Conservation (phyloP, 2,329 filamentous ascomycete species). For the Verticillium albo-atrum region DNA sequence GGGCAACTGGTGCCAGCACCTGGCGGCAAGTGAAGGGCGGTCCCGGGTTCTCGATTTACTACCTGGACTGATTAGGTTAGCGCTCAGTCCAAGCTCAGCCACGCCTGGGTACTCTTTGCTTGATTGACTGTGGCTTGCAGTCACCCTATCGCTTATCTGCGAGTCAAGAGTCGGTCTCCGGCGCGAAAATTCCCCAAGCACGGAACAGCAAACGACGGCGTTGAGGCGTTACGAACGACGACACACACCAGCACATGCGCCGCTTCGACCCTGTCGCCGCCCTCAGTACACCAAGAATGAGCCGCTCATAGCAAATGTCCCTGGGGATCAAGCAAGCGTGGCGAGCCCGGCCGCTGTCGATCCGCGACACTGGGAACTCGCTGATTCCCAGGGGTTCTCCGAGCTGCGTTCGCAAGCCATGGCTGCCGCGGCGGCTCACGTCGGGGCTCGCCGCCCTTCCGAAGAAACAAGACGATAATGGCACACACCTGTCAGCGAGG, state of each 20-base stretch:
- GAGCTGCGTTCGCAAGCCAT: neutral
- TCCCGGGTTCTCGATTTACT: too few species aligned
- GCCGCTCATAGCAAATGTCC: constrained; percentile 38
- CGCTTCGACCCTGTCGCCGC: neutral
- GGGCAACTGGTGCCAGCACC: too few species aligned
- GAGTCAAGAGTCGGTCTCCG: neutral
- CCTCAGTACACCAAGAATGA: constrained; percentile 22
- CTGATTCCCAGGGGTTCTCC: constrained; percentile 10
- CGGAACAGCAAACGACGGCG: neutral
- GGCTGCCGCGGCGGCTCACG: neutral
- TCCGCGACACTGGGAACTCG: constrained; percentile 16
- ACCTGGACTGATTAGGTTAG: too few species aligned
- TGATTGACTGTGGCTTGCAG: too few species aligned
- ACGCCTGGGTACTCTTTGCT: too few species aligned
- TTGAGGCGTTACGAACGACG: neutral
- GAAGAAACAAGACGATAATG: neutral
- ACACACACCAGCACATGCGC: neutral
- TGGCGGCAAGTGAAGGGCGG: too few species aligned
- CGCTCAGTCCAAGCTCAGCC: too few species aligned
- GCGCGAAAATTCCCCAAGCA: neutral
- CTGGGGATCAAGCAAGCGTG: constrained; percentile 38
- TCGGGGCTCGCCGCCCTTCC: neutral
- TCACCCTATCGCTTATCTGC: neutral
- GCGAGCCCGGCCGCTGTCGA: constrained; percentile 33
- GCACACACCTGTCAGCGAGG: neutral